Percentiles rank a stretch among this genome's conserved stretches.
phyloP scores from a whole-genome alignment of 495 filamentous ascomycete species.

The Talaromyces liani region DNA sequence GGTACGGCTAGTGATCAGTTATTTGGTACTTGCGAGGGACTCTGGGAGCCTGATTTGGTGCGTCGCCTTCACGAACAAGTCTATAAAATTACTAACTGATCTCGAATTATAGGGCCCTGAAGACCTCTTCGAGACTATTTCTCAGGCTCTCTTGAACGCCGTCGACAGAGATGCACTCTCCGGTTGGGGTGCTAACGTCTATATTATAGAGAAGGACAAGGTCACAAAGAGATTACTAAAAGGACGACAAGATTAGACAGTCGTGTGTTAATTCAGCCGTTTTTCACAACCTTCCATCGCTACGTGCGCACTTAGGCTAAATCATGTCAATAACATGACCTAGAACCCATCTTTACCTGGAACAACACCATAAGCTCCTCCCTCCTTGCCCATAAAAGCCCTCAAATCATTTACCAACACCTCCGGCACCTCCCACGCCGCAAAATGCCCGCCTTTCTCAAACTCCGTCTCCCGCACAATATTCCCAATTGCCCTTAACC shows the following conservation, averaged over 20 bases:
- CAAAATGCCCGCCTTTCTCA: conserved; percentile 44
- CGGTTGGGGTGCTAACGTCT: conserved; percentile 97
- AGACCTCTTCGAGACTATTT: conserved; percentile 96
- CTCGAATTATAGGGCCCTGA: conserved; percentile 59
- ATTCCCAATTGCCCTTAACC: conserved; percentile 32
- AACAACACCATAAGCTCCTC: conserved; percentile 31
- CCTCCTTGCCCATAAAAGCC: conserved; percentile 35
- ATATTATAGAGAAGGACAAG: conserved; percentile 99
- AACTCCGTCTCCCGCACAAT: conserved; percentile 35
- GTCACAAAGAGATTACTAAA: conserved; percentile 97
- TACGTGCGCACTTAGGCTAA: conserved; percentile 14
- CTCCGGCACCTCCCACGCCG: conserved; percentile 43
- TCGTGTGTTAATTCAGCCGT: conserved; percentile 2
- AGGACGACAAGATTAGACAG: conserved; percentile 63
- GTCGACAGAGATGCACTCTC: conserved; percentile 94
- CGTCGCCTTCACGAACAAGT: conserved; percentile 16
- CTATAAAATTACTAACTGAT: not conserved
- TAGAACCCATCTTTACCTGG: conserved; percentile 28
- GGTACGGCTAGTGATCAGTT: conserved; percentile 95
- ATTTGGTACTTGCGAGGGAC: conserved; percentile 95
- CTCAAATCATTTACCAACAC: conserved; percentile 31
- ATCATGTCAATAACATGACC: not conserved
- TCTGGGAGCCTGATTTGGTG: conserved; percentile 97
- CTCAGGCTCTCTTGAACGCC: conserved; percentile 90
- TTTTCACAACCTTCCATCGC: not conserved